These are phyloP conservation scores for Peniophora sp. DNA, from an alignment of 1,284 basidiomycete species.

Conservation along the genomic window DNA sequence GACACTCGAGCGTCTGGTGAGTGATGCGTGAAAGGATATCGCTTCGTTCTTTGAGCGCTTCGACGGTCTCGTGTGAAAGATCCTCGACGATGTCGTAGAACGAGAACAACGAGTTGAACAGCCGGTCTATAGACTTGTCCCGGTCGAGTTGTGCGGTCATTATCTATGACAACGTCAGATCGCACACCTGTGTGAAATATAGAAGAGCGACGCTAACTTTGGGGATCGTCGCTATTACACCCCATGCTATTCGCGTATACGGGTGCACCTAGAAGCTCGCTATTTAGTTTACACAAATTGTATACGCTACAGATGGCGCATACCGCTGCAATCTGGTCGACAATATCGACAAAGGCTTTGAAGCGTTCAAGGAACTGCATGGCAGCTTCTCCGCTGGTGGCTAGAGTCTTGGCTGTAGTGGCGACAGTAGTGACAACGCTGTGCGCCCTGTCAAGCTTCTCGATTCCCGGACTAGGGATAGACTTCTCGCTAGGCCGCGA, in stretches of 20 bases:
- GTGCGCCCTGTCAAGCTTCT: neutral
- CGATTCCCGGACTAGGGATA: neutral
- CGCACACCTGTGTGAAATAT: neutral
- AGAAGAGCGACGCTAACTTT: conserved; percentile 9
- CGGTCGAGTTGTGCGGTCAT: conserved; percentile 4
- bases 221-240: conserved; percentile 7
- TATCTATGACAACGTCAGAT: conserved; percentile 3
- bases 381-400: neutral
- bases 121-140: neutral
- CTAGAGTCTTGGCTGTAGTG: neutral
- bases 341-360: conserved; percentile 1
- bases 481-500: neutral
- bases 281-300: neutral
- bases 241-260: conserved; percentile 12
- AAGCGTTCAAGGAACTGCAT: conserved; percentile 1
- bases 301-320: neutral
- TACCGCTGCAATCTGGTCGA: conserved; percentile 2
- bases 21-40: neutral
- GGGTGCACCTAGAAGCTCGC: conserved; percentile 12
- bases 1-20: neutral
- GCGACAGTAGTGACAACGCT: neutral
- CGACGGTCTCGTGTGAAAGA: neutral
- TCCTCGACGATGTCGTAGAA: conserved; percentile 1
- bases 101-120: neutral
- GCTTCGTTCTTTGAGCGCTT: neutral